These are phyloP conservation scores for Helminthosporium solani DNA, from an alignment of 2,329 filamentous ascomycete species.

Conservation along the genomic window DNA sequence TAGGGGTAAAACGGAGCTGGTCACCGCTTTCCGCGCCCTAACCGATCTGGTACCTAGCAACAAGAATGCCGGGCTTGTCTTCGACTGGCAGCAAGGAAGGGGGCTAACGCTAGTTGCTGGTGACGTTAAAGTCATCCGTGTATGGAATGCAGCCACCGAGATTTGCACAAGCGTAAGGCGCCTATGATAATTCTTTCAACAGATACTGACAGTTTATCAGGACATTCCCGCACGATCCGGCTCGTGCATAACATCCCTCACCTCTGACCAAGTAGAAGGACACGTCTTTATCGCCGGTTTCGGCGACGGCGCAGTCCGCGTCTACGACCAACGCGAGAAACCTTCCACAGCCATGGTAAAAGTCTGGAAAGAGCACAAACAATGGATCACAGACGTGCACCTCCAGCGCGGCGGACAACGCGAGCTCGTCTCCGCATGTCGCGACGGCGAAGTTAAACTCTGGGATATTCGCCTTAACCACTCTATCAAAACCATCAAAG, in stretches of 20 bases:
- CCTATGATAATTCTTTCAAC: not conserved
- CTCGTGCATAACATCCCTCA: constrained; percentile 92
- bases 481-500: constrained; percentile 70
- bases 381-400: constrained; percentile 95
- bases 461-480: constrained; percentile 93
- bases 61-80: constrained; percentile 91
- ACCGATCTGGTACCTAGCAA: constrained; percentile 94
- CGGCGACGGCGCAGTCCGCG: constrained; percentile 88
- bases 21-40: constrained; percentile 86
- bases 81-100: constrained; percentile 98
- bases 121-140: constrained; percentile 90
- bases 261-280: constrained; percentile 95
- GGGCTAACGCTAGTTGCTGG: constrained; percentile 93
- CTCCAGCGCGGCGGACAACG: constrained; percentile 94
- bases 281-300: constrained; percentile 96
- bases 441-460: constrained; percentile 88
- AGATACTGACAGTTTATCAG: constrained; percentile 33
- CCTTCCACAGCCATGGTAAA: constrained; percentile 90
- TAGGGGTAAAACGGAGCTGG: constrained; percentile 73
- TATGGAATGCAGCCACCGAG: constrained; percentile 95
- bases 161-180: constrained; percentile 72
- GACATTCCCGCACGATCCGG: constrained; percentile 94
- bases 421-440: constrained; percentile 85
- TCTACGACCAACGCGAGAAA: constrained; percentile 85
- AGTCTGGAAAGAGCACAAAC: constrained; percentile 93